Evolutionary conservation across 1,139 yeast genomes (phyloP), one percentile per base, ranked within the genome.

Genomic region (Yamadazyma diospyri): DNA sequence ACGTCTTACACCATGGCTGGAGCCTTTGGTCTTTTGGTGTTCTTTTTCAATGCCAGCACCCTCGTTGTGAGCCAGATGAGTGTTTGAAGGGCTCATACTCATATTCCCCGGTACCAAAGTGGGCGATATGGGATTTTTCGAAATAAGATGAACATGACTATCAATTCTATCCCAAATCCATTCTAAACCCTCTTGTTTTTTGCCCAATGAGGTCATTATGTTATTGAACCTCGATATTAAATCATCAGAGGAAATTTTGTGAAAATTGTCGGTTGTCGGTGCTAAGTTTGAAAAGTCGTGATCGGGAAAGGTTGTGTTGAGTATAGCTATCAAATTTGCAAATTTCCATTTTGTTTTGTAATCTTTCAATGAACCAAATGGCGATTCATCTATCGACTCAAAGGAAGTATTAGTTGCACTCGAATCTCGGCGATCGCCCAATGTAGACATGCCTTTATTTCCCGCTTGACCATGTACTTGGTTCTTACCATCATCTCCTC

Each of bases 261-360:
- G 69, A 37, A 69, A 69, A 40, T 69, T 69, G 33, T 92, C 95
- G 44, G 87, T 88, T 13, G 81, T 76, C 2, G 98, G 98, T 52
- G 87, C 89, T 39, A 92, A 72, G 22, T 81, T 75, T 10, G 94
- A 76, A 50, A 89, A 92, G 53, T 92, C 98, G 52, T 92, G 95
- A 55, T 92, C 98, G 0, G 98, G 97, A 53, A 86, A 92, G 1
- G 94, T 81, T 8, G 94, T 86, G 56, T 92, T 92, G 35, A 92
- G 68, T 23, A 92, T 89, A 2, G 95, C 94, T 39, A 92, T 85
- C 36, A 92, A 65, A 54, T 89, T 86, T 0, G 97, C 94, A 66
- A 92, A 92, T 1, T 92, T 81, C 57, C 86, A 81, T 43, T 96
- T 74, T 20, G 95, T 83, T 1, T 94, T 78, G 5, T 82, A 77